Conservation (phyloP, 805 yeast species). For the Candida fluviatilis region DNA sequence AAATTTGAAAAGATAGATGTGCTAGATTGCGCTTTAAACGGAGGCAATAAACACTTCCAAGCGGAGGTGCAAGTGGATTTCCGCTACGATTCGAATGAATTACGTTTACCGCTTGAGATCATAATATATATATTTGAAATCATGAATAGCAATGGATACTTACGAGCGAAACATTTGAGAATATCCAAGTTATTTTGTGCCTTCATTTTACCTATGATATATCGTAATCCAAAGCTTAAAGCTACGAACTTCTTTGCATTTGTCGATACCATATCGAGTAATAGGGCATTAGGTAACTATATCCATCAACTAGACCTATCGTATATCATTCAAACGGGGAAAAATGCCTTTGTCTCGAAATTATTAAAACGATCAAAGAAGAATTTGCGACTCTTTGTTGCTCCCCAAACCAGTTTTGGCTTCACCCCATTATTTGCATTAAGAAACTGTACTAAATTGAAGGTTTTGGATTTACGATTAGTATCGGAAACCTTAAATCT, state of each 20-base stretch:
- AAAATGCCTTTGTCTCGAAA: constrained; percentile 84
- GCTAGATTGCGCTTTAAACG: constrained; percentile 27
- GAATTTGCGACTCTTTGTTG: constrained; percentile 64
- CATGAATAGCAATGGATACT: constrained; percentile 21
- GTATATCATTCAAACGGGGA: constrained; percentile 82
- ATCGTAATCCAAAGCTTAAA: constrained; percentile 56
- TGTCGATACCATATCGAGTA: constrained; percentile 59
- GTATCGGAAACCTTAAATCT: constrained; percentile 90
- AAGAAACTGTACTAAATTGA: constrained; percentile 60
- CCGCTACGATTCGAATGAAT: constrained; percentile 8
- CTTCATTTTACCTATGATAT: constrained; percentile 61
- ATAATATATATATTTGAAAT: constrained; percentile 29
- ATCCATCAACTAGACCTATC: constrained; percentile 72
- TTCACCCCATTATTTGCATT: constrained; percentile 82
- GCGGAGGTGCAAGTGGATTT: constrained; percentile 5
- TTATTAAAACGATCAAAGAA: constrained; percentile 72
- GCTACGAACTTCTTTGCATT: constrained; percentile 69
- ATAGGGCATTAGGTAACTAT: constrained; percentile 49
- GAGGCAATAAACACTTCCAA: constrained; percentile 19
- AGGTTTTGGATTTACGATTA: constrained; percentile 69
- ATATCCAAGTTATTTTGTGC: constrained; percentile 60
- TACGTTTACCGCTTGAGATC: constrained; percentile 35
- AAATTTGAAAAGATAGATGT: constrained; percentile 51
- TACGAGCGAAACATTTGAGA: constrained; percentile 48
- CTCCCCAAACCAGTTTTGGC: constrained; percentile 96